phyloP scores from a whole-genome alignment of 1,284 basidiomycete genomes.

The Vanrija sp. region DNA sequence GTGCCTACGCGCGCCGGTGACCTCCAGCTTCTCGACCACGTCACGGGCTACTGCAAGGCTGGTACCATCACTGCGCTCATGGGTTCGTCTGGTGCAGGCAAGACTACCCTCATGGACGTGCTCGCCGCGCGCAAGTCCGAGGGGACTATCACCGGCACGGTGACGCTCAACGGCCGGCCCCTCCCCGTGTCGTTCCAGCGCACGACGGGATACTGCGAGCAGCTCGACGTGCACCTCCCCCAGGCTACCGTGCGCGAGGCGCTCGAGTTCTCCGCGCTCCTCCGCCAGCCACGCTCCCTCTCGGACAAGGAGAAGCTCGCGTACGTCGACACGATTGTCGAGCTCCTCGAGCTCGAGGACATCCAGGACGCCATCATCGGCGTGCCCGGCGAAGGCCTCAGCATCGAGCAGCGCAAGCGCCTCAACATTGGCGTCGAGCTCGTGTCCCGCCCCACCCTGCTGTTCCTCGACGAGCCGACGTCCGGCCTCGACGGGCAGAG shows the following conservation, averaged over 20 bases:
- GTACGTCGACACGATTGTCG: conserved; percentile 55
- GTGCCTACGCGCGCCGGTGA: conserved; percentile 47
- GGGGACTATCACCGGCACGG: conserved; percentile 46
- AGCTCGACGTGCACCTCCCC: conserved; percentile 42
- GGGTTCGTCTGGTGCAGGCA: conserved; percentile 49
- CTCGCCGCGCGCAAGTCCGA: conserved; percentile 49
- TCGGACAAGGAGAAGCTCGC: conserved; percentile 55
- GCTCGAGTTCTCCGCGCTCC: conserved; percentile 70
- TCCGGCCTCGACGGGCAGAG: conserved; percentile 59
- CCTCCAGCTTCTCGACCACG: conserved; percentile 50
- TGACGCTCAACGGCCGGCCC: conserved; percentile 51
- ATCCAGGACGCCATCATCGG: conserved; percentile 54
- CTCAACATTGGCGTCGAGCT: conserved; percentile 54
- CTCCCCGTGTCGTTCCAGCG: conserved; percentile 54
- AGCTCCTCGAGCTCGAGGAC: conserved; percentile 53
- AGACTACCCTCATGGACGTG: conserved; percentile 51
- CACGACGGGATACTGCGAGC: conserved; percentile 51
- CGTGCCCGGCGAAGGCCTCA: conserved; percentile 50
- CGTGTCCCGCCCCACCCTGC: conserved; percentile 44
- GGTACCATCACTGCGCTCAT: conserved; percentile 53
- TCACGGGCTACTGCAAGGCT: conserved; percentile 54
- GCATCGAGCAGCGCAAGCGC: conserved; percentile 51
- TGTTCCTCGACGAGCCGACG: conserved; percentile 53
- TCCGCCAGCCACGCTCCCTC: conserved; percentile 68
- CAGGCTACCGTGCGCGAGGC: conserved; percentile 66